Percentiles rank a stretch among this genome's conserved stretches.
These are phyloP conservation scores for Pneumocystis carinii DNA, from an alignment of 1,139 yeast species.

Conservation along the genomic window DNA sequence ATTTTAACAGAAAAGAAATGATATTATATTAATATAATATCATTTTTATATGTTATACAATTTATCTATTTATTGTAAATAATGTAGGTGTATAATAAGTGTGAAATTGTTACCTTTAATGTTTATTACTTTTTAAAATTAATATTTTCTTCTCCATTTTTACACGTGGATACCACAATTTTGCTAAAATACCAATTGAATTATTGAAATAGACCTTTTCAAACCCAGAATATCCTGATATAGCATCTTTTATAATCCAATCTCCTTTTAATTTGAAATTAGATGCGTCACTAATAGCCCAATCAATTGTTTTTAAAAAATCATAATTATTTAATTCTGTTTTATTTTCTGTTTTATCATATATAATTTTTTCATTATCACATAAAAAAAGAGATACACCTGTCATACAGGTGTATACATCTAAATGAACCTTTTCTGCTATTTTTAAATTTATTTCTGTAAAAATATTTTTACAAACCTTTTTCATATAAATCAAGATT, in stretches of 20 bases:
- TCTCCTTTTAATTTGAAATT: slow-evolving; percentile 14
- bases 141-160: not conserved
- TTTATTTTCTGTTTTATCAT: slow-evolving; percentile 48
- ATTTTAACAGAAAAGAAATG: too few species aligned
- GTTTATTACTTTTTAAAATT: not conserved
- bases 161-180: not conserved
- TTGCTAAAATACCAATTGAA: slow-evolving; percentile 9
- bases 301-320: slow-evolving; percentile 39
- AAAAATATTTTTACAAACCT: slow-evolving; percentile 34
- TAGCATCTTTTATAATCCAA: slow-evolving; percentile 15
- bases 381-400: slow-evolving; percentile 71
- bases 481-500: slow-evolving; percentile 19
- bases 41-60: too few species aligned
- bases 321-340: slow-evolving; percentile 35
- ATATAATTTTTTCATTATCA: slow-evolving; percentile 23
- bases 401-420: slow-evolving; percentile 71
- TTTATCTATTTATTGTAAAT: slow-evolving; percentile 6
- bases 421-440: slow-evolving; percentile 26
- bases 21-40: too few species aligned
- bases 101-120: not conserved
- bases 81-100: not conserved
- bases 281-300: slow-evolving; percentile 36
- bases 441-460: not conserved
- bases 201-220: not conserved
- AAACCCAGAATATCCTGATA: not conserved